Conservation (phyloP, 768 basidiomycete genomes). For the Lactarius sanguifluus region DNA sequence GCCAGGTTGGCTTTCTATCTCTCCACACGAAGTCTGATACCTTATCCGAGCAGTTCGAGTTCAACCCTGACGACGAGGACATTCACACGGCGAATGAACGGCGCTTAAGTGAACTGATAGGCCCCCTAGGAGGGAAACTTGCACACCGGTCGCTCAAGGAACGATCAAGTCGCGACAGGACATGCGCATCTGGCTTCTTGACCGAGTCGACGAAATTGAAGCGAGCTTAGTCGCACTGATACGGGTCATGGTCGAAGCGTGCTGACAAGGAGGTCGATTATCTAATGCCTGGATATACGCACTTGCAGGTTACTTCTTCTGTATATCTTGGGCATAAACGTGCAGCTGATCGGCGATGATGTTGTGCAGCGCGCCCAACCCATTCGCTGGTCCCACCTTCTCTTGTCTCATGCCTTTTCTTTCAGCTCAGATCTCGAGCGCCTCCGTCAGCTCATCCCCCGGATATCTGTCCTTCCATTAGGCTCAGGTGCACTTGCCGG, state of each 20-base stretch:
- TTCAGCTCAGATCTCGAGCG: constrained; percentile 89
- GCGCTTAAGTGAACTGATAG: constrained; percentile 89
- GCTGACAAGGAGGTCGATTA: constrained; percentile 92
- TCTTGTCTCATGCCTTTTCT: constrained; percentile 93
- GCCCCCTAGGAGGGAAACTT: constrained; percentile 91
- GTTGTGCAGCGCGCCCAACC: constrained; percentile 85
- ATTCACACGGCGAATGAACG: constrained; percentile 99
- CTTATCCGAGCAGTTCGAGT: constrained; percentile 52
- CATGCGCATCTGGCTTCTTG: constrained; percentile 93
- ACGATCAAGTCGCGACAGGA: constrained; percentile 99
- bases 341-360: constrained; percentile 5
- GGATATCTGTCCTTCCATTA: constrained; percentile 90
- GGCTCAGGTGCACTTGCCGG: constrained; percentile 95
- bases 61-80: constrained; percentile 90
- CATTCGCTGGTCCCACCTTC: constrained; percentile 96
- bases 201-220: constrained; percentile 69
- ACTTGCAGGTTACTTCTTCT: constrained; percentile 71
- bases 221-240: constrained; percentile 72
- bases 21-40: background rate
- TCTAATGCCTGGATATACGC: constrained; percentile 94
- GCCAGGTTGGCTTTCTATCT: constrained; percentile 51
- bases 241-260: constrained; percentile 85
- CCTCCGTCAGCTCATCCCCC: constrained; percentile 77
- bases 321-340: background rate
- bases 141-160: constrained; percentile 95